Evolutionary conservation across 352 stramenopile genomes (phyloP), one percentile per base, ranked within the genome.

Genomic region (Globisporangium cederbergense): DNA sequence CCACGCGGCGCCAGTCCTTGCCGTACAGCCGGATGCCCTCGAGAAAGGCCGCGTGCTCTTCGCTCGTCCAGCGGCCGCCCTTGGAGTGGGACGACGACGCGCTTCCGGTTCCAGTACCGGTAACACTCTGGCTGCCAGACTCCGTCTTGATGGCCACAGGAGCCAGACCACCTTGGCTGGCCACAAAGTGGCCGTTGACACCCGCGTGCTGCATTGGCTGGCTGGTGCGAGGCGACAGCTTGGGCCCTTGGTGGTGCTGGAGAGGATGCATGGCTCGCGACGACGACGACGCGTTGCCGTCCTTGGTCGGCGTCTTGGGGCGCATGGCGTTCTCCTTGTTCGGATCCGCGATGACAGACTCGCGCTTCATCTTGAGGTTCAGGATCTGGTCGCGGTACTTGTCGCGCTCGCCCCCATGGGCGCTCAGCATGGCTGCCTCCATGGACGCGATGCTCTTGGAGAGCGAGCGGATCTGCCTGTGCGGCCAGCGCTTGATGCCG

Each of bases 371-470:
- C 70, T 85, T 83, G 59, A 96, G 81, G 49, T 79, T 93, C 30
- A 78, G 46, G 59, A 96, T 95, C 70, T 96, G 88, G 65, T 94
- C 85, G 7, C 81, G 78, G 68, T 95, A 96, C 73, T 92, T 93
- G 13, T 94, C 84, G 20, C 82, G 78, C 66, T 96, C 88, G 10
- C 77, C 66, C 22, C 84, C 88, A 43, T 90, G 81, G 5, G 86
- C 77, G 61, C 83, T 94, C 43, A 95, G 82, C 88, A 96, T 93
- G 1, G 86, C 86, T 4, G 86, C 86, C 74, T 96, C 88, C 86
- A 95, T 94, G 59, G 81, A 91, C 52, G 83, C 84, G 51, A 96
- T 96, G 47, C 85, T 95, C 73, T 96, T 96, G 28, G 84, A 89
- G 5, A 96, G 68, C 65, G 83, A 93, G 14, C 87, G 85, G 65